Evolutionary conservation across 306 rosid genomes (phyloP).

Genomic region (Carpinus viminea): DNA sequence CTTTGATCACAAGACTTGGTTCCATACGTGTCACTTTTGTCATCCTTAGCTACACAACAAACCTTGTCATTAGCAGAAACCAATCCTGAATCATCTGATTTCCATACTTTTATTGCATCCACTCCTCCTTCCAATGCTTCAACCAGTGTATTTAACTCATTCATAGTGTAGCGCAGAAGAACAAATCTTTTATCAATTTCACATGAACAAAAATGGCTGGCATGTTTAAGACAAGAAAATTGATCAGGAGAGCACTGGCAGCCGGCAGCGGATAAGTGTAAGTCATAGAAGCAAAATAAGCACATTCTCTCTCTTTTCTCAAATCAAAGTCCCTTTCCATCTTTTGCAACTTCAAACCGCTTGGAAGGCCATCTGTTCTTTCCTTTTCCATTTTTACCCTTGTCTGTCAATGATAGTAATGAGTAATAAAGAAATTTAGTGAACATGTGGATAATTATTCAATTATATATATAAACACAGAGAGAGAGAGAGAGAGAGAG

Average conservation of each 20-base stretch:
- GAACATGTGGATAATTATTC: neutral
- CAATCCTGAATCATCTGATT: slow-evolving; percentile 29
- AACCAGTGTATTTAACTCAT: slow-evolving; percentile 58
- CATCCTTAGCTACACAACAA: slow-evolving; percentile 34
- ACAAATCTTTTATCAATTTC: slow-evolving; percentile 50
- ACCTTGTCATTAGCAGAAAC: slow-evolving; percentile 37
- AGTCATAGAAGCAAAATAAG: slow-evolving; percentile 84
- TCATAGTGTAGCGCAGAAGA: slow-evolving; percentile 54
- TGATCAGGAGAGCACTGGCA: slow-evolving; percentile 78
- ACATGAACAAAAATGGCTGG: slow-evolving; percentile 65
- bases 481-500: neutral
- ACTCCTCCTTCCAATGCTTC: slow-evolving; percentile 69
- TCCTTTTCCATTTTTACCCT: slow-evolving; percentile 76
- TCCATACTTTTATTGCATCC: slow-evolving; percentile 50
- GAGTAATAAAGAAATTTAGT: neutral
- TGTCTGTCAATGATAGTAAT: slow-evolving; percentile 44
- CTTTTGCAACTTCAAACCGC: slow-evolving; percentile 53
- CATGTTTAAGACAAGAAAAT: slow-evolving; percentile 81
- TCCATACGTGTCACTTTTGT: slow-evolving; percentile 29
- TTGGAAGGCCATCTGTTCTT: slow-evolving; percentile 64
- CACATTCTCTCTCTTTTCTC: slow-evolving; percentile 79
- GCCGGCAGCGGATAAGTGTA: slow-evolving; percentile 72
- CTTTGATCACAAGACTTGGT: slow-evolving; percentile 24
- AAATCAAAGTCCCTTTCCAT: slow-evolving; percentile 72
- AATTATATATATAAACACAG: neutral